Percentiles rank a stretch among this genome's conserved stretches.
Conservation (phyloP, 78 protist species). For the Protostelium mycophagum region DNA sequence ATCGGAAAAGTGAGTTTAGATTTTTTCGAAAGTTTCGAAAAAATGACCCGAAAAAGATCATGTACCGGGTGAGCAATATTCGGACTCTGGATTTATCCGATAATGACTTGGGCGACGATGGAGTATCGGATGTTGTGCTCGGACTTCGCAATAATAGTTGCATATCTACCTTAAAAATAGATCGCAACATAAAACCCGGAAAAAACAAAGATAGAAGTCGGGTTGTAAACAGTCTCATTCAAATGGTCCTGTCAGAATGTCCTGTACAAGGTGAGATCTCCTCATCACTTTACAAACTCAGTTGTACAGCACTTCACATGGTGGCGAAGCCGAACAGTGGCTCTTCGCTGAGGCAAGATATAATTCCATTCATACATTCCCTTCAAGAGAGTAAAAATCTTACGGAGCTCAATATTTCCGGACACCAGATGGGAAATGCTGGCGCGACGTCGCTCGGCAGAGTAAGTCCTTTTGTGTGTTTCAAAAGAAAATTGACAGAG, state of each 20-base stretch:
- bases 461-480: slow-evolving; percentile 17
- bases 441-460: slow-evolving; percentile 66
- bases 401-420: slow-evolving; percentile 39
- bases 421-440: slow-evolving; percentile 61
- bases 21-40: background rate
- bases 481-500: background rate
- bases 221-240: slow-evolving; percentile 23
- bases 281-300: too few species aligned
- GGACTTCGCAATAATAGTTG: slow-evolving; percentile 39
- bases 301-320: background rate
- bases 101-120: slow-evolving; percentile 67
- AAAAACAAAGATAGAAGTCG: slow-evolving; percentile 31
- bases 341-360: slow-evolving; percentile 42
- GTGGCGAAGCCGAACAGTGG: background rate
- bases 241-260: slow-evolving; percentile 7
- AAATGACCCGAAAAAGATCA: background rate
- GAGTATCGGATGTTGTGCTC: slow-evolving; percentile 48
- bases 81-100: slow-evolving; percentile 29
- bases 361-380: slow-evolving; percentile 44
- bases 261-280: background rate
- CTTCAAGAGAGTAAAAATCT: slow-evolving; percentile 41
- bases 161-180: slow-evolving; percentile 29
- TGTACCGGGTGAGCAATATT: slow-evolving; percentile 29
- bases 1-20: background rate
- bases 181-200: slow-evolving; percentile 49